These are phyloP conservation scores for Avena eriantha DNA, from an alignment of 176 grass and related monocot genomes.

Conservation along the genomic window DNA sequence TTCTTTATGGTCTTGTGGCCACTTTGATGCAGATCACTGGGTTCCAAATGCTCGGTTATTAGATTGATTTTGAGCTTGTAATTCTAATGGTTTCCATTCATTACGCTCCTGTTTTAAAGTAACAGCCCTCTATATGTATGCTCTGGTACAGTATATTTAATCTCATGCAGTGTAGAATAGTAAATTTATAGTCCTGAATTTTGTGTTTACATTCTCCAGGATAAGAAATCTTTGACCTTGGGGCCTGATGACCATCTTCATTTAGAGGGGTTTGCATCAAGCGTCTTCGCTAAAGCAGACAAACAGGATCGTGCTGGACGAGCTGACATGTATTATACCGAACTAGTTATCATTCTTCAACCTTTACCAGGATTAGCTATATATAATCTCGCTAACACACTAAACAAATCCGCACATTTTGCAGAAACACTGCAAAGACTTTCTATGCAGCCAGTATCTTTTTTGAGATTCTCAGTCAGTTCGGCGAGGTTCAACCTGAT, in stretches of 20 bases:
- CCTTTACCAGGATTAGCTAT: neutral
- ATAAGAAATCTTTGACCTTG: slow-evolving; percentile 84
- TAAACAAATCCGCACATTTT: slow-evolving; percentile 39
- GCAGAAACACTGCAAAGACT: slow-evolving; percentile 96
- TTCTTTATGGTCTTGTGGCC: neutral
- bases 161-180: neutral
- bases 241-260: slow-evolving; percentile 80
- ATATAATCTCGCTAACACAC: slow-evolving; percentile 18
- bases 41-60: neutral
- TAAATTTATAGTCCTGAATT: slow-evolving; percentile 32
- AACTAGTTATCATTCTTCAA: slow-evolving; percentile 31
- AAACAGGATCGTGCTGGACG: slow-evolving; percentile 93
- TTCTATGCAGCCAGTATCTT: slow-evolving; percentile 99
- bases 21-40: neutral
- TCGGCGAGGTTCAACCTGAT: slow-evolving; percentile 85
- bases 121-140: neutral
- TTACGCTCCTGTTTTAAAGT: neutral
- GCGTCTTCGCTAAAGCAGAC: slow-evolving; percentile 97
- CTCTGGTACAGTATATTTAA: neutral
- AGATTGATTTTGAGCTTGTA: neutral
- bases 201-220: slow-evolving; percentile 50
- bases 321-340: slow-evolving; percentile 80
- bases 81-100: slow-evolving; percentile 11
- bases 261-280: slow-evolving; percentile 94
- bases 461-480: slow-evolving; percentile 93